phyloP scores from a whole-genome alignment of 2,329 filamentous ascomycete genomes.

The Phaeoacremonium minimum region DNA sequence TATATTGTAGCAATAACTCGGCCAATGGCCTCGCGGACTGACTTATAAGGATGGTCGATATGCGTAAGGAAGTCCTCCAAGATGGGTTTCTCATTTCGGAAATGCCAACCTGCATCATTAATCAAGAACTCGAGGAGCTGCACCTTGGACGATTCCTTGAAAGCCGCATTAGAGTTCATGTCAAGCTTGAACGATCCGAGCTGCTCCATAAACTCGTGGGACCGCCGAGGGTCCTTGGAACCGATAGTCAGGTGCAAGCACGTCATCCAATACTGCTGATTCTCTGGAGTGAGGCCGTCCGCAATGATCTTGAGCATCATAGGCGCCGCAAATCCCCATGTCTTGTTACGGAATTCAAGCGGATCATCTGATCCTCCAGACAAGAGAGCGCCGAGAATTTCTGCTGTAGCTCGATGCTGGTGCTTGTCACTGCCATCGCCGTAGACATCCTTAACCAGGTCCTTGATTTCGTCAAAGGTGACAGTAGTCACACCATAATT shows the following conservation, averaged over 20 bases:
- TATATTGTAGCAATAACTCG: constrained; percentile 84
- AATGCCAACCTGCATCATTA: constrained; percentile 90
- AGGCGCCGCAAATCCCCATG: constrained; percentile 89
- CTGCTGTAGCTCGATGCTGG: constrained; percentile 90
- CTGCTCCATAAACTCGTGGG: constrained; percentile 79
- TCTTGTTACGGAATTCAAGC: constrained; percentile 64
- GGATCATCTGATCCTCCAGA: constrained; percentile 76
- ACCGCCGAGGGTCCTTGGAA: constrained; percentile 82
- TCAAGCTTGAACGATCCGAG: constrained; percentile 84
- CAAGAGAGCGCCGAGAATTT: constrained; percentile 85
- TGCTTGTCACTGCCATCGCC: constrained; percentile 96
- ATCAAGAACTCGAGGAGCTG: constrained; percentile 85
- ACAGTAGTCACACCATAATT: constrained; percentile 72
- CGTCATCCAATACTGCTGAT: constrained; percentile 89
- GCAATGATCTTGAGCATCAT: constrained; percentile 81
- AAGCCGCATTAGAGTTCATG: constrained; percentile 92
- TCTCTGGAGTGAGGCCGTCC: constrained; percentile 93
- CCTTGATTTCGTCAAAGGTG: constrained; percentile 83
- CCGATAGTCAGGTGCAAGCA: constrained; percentile 88
- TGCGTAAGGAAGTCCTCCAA: constrained; percentile 84
- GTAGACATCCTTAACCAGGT: constrained; percentile 72
- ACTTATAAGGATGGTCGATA: constrained; percentile 96
- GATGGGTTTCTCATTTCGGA: constrained; percentile 84
- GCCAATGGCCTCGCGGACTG: constrained; percentile 91
- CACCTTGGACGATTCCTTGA: constrained; percentile 98